Evolutionary conservation across 1,284 basidiomycete genomes (phyloP).

Genomic region (Sporisorium iseilematis-ciliati): DNA sequence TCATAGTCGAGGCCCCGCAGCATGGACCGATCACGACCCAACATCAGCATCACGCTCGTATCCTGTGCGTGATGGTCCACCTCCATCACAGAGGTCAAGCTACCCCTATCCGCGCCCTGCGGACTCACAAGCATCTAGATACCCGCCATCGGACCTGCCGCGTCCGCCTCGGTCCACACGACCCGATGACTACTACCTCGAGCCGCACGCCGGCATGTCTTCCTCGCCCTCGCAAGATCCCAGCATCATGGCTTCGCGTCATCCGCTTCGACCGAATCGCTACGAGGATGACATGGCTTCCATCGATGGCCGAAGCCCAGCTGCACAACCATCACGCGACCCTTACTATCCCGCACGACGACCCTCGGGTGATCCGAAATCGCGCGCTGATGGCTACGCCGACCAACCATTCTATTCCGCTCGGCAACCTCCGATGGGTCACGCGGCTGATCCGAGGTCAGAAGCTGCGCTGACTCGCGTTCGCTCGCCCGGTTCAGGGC

Average conservation of each 20-base stretch:
- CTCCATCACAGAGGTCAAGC: constrained; percentile 1
- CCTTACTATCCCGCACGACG: constrained; percentile 18
- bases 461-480: constrained; percentile 13
- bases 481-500: constrained; percentile 19
- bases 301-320: constrained; percentile 12
- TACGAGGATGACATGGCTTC: constrained; percentile 6
- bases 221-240: constrained; percentile 7
- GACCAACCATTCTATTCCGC: constrained; percentile 18
- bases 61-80: constrained; percentile 11
- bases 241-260: constrained; percentile 13
- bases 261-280: constrained; percentile 12
- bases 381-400: constrained; percentile 19
- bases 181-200: constrained; percentile 28
- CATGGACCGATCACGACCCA: constrained; percentile 22
- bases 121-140: constrained; percentile 13
- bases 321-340: constrained; percentile 12
- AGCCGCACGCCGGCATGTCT: constrained; percentile 4
- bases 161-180: constrained; percentile 17
- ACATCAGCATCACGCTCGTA: not conserved
- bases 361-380: constrained; percentile 16
- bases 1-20: not conserved
- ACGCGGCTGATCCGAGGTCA: constrained; percentile 17
- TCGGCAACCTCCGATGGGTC: constrained; percentile 7
- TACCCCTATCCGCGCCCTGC: constrained; percentile 10
- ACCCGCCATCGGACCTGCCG: constrained; percentile 30